These are phyloP conservation scores for Setaria italica DNA, from an alignment of 202 grass and related monocot genomes.

Conservation along the genomic window DNA sequence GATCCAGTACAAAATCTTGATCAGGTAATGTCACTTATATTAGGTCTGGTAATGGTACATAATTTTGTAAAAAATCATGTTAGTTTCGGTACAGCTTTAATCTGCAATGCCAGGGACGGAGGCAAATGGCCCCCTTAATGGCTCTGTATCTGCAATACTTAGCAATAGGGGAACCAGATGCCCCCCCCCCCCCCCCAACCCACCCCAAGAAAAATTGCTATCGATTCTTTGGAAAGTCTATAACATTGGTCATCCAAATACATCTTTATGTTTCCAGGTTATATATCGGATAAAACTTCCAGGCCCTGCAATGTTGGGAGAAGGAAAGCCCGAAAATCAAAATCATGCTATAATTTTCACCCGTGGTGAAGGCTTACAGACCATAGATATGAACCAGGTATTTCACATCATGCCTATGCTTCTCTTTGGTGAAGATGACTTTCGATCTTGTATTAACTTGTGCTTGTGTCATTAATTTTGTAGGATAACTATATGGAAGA, in stretches of 20 bases:
- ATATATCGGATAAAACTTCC: slow-evolving; percentile 96
- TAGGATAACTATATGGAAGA: slow-evolving; percentile 99
- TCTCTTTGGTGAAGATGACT: slow-evolving; percentile 36
- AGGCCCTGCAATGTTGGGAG: slow-evolving; percentile 84
- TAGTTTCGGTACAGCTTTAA: slow-evolving; percentile 16
- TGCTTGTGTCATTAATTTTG: slow-evolving; percentile 41
- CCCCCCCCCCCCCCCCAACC: too few species aligned
- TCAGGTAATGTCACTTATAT: slow-evolving; percentile 62
- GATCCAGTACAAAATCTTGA: slow-evolving; percentile 86
- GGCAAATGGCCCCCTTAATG: too few species aligned
- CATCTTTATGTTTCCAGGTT: slow-evolving; percentile 66
- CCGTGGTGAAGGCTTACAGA: slow-evolving; percentile 93
- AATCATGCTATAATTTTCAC: slow-evolving; percentile 98
- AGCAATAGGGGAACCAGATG: too few species aligned
- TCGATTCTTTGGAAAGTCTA: slow-evolving; percentile 17
- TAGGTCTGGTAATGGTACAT: neutral
- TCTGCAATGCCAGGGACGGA: neutral
- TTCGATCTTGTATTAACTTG: slow-evolving; percentile 34
- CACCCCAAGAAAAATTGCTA: neutral
- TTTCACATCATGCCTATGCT: slow-evolving; percentile 38
- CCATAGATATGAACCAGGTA: slow-evolving; percentile 99
- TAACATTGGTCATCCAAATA: slow-evolving; percentile 32
- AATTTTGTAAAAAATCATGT: slow-evolving; percentile 33
- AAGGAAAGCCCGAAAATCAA: slow-evolving; percentile 98
- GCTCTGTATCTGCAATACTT: too few species aligned